A percentile compares a stretch with the other conserved stretches of the same genome.
phyloP scores from a whole-genome alignment of 805 yeast species.

The Metschnikowia rubicola region DNA sequence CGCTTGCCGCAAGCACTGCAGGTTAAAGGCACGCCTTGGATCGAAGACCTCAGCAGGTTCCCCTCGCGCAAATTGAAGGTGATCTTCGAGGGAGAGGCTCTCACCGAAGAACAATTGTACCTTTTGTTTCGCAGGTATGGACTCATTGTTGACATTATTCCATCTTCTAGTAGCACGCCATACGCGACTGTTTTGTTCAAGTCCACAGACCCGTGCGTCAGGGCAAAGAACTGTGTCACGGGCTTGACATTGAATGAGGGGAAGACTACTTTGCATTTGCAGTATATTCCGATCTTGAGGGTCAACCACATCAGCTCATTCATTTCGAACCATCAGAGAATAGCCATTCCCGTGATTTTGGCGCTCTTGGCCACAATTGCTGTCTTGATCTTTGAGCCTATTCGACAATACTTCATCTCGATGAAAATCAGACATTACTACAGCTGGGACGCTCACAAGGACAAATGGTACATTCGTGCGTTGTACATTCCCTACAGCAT shows the following conservation, averaged over 20 bases:
- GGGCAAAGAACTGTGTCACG: conserved; percentile 88
- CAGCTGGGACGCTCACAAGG: conserved; percentile 47
- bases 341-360: conserved; percentile 73
- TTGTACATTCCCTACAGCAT: conserved; percentile 27
- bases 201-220: conserved; percentile 62
- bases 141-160: conserved; percentile 66
- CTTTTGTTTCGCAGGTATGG: conserved; percentile 86
- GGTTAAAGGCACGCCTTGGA: conserved; percentile 94
- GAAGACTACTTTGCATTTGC: conserved; percentile 63
- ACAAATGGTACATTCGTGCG: conserved; percentile 27
- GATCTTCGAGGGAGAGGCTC: conserved; percentile 68
- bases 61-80: conserved; percentile 66
- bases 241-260: conserved; percentile 60
- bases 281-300: conserved; percentile 57
- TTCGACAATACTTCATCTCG: conserved; percentile 74
- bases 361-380: conserved; percentile 81
- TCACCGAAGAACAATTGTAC: conserved; percentile 80
- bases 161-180: conserved; percentile 45
- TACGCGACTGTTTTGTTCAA: conserved; percentile 56
- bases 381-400: conserved; percentile 87
- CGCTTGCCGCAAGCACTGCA: conserved; percentile 54
- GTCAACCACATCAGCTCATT: conserved; percentile 54
- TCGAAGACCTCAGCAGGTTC: conserved; percentile 81
- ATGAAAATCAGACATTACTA: conserved; percentile 65
- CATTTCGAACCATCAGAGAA: conserved; percentile 72